These are phyloP conservation scores for Antarctomyces pellizariae DNA, from an alignment of 495 filamentous ascomycete genomes.

Conservation along the genomic window DNA sequence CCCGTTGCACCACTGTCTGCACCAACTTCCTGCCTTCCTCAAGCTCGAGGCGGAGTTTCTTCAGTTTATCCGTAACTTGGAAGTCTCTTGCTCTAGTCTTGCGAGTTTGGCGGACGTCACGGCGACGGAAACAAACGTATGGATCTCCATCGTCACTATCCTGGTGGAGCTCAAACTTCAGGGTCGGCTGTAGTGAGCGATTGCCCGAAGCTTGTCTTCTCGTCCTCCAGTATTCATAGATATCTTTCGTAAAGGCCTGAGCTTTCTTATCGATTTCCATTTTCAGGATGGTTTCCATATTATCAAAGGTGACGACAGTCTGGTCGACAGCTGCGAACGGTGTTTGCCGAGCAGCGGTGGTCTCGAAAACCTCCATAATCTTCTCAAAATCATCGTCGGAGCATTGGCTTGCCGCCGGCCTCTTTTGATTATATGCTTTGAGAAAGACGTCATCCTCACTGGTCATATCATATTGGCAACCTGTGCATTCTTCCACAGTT, in stretches of 20 bases:
- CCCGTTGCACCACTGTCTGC: constrained; percentile 49
- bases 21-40: constrained; percentile 74
- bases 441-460: constrained; percentile 73
- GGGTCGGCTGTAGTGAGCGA: constrained; percentile 39
- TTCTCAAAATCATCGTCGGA: constrained; percentile 80
- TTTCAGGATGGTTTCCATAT: constrained; percentile 57
- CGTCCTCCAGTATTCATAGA: constrained; percentile 82
- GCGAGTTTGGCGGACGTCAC: constrained; percentile 79
- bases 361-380: constrained; percentile 87
- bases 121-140: constrained; percentile 92
- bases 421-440: constrained; percentile 59
- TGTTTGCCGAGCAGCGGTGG: constrained; percentile 53
- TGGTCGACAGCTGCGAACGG: constrained; percentile 78
- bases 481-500: constrained; percentile 79
- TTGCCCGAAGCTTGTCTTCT: constrained; percentile 41
- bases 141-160: constrained; percentile 92
- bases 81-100: constrained; percentile 88
- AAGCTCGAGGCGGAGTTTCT: constrained; percentile 71
- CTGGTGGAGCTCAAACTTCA: constrained; percentile 83
- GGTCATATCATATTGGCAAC: constrained; percentile 78
- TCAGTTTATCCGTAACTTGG: constrained; percentile 83
- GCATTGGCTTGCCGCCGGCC: constrained; percentile 35
- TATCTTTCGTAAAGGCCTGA: constrained; percentile 52
- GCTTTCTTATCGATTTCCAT: constrained; percentile 40
- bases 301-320: constrained; percentile 55